Conservation (phyloP, 305 asterid genomes). For the Solanum chacoense region DNA sequence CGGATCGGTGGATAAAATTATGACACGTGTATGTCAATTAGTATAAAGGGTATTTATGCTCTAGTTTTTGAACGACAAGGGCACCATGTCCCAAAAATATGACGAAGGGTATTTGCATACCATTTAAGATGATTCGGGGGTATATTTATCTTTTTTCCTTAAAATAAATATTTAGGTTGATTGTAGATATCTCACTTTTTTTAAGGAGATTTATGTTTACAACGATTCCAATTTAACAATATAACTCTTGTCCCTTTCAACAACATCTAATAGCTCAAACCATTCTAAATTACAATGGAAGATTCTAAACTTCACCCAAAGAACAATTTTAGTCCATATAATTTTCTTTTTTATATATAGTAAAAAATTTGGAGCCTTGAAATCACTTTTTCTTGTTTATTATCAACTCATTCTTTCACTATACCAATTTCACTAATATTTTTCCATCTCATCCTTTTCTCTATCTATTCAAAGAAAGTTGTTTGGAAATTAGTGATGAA, state of each 20-base stretch:
- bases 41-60: too few relatives aligned
- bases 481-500: neutral
- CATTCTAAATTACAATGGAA: neutral
- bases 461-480: too few relatives aligned
- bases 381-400: too few relatives aligned
- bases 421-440: neutral
- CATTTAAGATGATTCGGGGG: accelerated
- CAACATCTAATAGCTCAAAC: neutral
- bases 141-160: too few relatives aligned
- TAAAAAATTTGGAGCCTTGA: neutral
- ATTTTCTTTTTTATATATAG: neutral
- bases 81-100: too few relatives aligned
- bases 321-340: neutral
- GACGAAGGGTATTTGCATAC: accelerated
- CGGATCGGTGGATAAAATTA: too few relatives aligned
- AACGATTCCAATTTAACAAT: too few relatives aligned
- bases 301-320: neutral
- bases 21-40: too few relatives aligned
- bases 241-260: too few relatives aligned
- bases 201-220: too few relatives aligned
- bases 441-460: neutral
- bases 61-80: too few relatives aligned
- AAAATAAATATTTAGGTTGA: neutral
- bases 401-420: neutral
- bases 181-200: too few relatives aligned